Percentiles rank a stretch among this genome's conserved stretches.
Conservation (phyloP, 2,329 filamentous ascomycete species). For the Sporothrix sp. region DNA sequence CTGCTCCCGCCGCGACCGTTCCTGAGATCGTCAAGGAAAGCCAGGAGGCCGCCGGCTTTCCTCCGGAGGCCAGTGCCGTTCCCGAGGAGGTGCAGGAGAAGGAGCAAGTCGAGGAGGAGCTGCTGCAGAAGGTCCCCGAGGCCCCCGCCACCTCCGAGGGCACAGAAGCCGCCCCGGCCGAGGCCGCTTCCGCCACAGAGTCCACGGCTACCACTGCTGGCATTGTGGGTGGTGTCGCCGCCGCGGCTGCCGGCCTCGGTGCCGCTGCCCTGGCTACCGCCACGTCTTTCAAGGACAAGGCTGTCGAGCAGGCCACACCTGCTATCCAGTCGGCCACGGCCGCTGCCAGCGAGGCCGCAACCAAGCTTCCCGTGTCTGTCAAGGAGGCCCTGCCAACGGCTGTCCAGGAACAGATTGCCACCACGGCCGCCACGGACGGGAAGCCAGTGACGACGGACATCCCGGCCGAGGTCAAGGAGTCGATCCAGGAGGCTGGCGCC, state of each 20-base stretch:
- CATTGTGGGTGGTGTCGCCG: slow-evolving; percentile 21
- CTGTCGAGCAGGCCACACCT: slow-evolving; percentile 26
- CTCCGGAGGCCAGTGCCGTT: slow-evolving; percentile 59
- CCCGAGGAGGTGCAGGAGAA: slow-evolving; percentile 60
- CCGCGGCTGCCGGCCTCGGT: slow-evolving; percentile 30
- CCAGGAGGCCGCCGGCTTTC: slow-evolving; percentile 53
- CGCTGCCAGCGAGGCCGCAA: slow-evolving; percentile 30
- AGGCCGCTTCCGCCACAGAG: slow-evolving; percentile 37
- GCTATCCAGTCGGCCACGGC: slow-evolving; percentile 21
- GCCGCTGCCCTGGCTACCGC: slow-evolving; percentile 22
- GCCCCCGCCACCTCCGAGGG: slow-evolving; percentile 49
- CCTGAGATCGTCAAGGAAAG: slow-evolving; percentile 61
- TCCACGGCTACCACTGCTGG: not conserved
- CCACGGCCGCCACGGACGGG: slow-evolving; percentile 31
- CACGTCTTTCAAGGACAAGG: slow-evolving; percentile 29
- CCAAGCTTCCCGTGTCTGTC: slow-evolving; percentile 43
- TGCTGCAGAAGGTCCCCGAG: slow-evolving; percentile 56
- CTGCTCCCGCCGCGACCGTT: not conserved
- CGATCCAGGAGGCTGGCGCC: slow-evolving; percentile 46
- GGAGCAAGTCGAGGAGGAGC: slow-evolving; percentile 59
- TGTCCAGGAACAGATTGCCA: slow-evolving; percentile 38
- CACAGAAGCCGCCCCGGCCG: slow-evolving; percentile 39
- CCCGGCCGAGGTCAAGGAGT: slow-evolving; percentile 47
- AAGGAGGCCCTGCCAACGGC: slow-evolving; percentile 42
- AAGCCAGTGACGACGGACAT: slow-evolving; percentile 39